A percentile compares a stretch with the other conserved stretches of the same genome.
Conservation (phyloP, 805 yeast genomes). For the Yarrowia alimentaria region DNA sequence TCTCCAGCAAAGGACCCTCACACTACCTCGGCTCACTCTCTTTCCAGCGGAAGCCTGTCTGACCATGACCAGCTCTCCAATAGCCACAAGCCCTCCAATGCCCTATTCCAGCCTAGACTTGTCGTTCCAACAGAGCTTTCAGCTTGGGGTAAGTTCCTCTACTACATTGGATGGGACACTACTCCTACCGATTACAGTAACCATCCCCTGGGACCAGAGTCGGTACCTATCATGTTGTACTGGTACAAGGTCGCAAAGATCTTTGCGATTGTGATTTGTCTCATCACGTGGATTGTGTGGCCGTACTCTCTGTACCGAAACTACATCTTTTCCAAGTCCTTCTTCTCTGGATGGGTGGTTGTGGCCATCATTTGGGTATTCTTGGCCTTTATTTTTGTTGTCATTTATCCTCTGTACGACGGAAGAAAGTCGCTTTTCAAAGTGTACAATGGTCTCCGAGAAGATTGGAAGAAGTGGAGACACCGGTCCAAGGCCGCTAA, state of each 20-base stretch:
- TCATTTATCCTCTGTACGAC: slow-evolving; percentile 49
- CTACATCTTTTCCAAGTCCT: slow-evolving; percentile 63
- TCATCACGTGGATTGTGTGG: slow-evolving; percentile 65
- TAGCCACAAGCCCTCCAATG: not conserved
- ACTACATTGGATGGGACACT: slow-evolving; percentile 27
- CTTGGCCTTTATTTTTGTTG: slow-evolving; percentile 41
- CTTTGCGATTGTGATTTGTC: slow-evolving; percentile 39
- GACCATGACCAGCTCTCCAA: not conserved
- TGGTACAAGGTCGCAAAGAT: slow-evolving; percentile 29
- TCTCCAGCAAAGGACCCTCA: slow-evolving; percentile 1
- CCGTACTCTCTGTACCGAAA: slow-evolving; percentile 79
- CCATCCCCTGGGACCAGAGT: slow-evolving; percentile 29
- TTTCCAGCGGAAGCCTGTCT: not conserved
- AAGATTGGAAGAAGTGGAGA: slow-evolving; percentile 1
- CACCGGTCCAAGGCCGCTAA: not conserved
- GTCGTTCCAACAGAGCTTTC: slow-evolving; percentile 1
- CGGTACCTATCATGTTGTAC: slow-evolving; percentile 27
- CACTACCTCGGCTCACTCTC: not conserved
- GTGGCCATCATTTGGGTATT: slow-evolving; percentile 73
- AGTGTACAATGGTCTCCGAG: slow-evolving; percentile 3
- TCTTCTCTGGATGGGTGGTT: slow-evolving; percentile 78
- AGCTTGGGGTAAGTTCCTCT: slow-evolving; percentile 2
- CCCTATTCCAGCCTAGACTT: slow-evolving; percentile 11
- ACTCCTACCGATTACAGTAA: slow-evolving; percentile 2
- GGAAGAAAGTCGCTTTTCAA: slow-evolving; percentile 38